Base-by-base conservation (phyloP, 2,329 filamentous ascomycete species). In the Atkinsonella texensis region DNA sequence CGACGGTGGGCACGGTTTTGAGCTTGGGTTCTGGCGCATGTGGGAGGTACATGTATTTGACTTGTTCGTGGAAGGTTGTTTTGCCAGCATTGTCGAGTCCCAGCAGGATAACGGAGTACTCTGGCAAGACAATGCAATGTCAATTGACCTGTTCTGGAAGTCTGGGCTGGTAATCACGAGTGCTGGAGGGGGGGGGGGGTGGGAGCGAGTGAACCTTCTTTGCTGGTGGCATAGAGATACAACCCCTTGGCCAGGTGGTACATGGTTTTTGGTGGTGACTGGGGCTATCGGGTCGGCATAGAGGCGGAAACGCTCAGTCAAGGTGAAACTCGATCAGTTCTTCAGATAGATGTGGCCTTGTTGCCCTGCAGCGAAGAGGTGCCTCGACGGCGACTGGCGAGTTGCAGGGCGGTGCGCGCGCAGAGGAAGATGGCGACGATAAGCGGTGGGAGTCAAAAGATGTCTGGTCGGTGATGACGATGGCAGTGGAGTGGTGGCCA, bases 51-150 rank as follows among this genome's bases (percentile, higher is more conserved):
- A 94, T 78, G 51, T 89, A 81, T 72, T 95, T 96, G 69, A 97
- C 89, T 69, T 96, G 90, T 66, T 94, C 89, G 70, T 96, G 89
- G 65, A 97, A 90, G 28, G 93, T 97, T 41, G 93, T 97, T 76
- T 97, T 97, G 69, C 93, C 93, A 55, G 93, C 93, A 67, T 97
- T 97, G 75, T 97, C 93, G 64, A 97, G 87, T 56, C 93, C 93
- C 62, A 97, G 87, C 59, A 97, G 85, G 64, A 97, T 88, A 63
- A 96, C 88, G 20, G 91, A 96, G 76, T 96, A 97, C 74, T 97
- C 91, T 93, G 63, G 33, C 6, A 42, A 20, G 49, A 41, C 2
- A 48, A 45, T n/a, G 18, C n/a, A 17, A 4, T 38, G 47, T 52
- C 33, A 52, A 31, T 15, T 18, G 15, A 15, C 3, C 23, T 39